A percentile compares a stretch with the other conserved stretches of the same genome.
Evolutionary conservation across 192 early-diverging fungal genomes (phyloP).

Genomic region (Coemansia sp.): DNA sequence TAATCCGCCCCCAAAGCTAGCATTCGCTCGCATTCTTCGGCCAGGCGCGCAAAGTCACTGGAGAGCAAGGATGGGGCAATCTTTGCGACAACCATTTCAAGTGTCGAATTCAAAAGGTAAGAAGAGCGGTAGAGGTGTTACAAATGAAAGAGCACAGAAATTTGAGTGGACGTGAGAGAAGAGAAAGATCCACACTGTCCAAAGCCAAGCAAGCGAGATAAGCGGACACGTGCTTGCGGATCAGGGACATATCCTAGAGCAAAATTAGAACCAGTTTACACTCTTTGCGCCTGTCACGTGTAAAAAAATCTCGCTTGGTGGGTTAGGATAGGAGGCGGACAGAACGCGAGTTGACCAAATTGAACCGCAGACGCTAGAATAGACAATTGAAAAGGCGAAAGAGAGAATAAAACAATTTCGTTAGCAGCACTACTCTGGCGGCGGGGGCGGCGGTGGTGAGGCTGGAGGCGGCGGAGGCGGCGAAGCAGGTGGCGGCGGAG

Average conservation of each 20-base stretch:
- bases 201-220: no score
- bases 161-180: not conserved
- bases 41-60: slow-evolving; percentile 82
- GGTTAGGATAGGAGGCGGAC: no score
- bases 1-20: slow-evolving; percentile 85
- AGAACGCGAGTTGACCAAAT: no score
- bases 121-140: no score
- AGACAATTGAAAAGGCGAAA: not conserved
- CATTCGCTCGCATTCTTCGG: slow-evolving; percentile 84
- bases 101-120: not conserved
- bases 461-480: slow-evolving; percentile 3
- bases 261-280: no score
- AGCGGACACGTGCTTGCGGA: no score
- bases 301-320: no score
- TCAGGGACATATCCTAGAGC: no score
- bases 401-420: not conserved
- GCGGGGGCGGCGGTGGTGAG: slow-evolving; percentile 10
- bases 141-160: not conserved
- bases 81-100: slow-evolving; percentile 66
- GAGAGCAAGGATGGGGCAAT: slow-evolving; percentile 91
- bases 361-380: no score
- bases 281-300: no score
- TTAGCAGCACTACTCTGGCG: slow-evolving; percentile 2
- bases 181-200: no score
- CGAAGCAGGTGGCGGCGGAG: slow-evolving; percentile 5